Evolutionary conservation across 768 basidiomycete species (phyloP).

Genomic region (Termitomyces sp.): DNA sequence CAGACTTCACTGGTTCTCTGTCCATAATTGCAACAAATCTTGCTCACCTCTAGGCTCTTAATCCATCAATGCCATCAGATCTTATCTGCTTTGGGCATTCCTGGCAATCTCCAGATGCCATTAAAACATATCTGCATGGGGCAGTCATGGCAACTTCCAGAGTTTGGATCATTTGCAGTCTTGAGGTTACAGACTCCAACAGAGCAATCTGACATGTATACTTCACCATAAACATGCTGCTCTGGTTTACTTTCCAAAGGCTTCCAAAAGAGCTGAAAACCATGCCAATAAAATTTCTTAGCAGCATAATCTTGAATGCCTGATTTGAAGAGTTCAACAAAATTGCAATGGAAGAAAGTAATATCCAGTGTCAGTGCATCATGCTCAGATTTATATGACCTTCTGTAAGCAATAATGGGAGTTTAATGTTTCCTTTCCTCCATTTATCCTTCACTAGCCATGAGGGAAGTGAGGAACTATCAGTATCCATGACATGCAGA

Average conservation of each 20-base stretch:
- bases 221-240: background rate
- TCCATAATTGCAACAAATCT: too few species aligned
- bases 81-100: too few species aligned
- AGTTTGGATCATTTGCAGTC: too few species aligned
- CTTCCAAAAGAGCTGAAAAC: background rate
- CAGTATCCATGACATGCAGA: too few species aligned
- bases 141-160: too few species aligned
- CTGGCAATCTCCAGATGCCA: too few species aligned
- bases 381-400: background rate
- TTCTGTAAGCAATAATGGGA: background rate
- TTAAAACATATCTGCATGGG: too few species aligned
- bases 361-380: background rate
- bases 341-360: background rate
- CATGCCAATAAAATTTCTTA: background rate
- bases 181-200: background rate
- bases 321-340: background rate
- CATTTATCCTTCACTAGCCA: background rate
- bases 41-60: too few species aligned
- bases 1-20: too few species aligned
- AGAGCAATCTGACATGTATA: background rate
- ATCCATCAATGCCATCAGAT: too few species aligned
- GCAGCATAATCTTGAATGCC: background rate
- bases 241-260: background rate
- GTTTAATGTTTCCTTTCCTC: background rate
- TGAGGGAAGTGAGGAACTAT: too few species aligned